Percentiles rank a stretch among this genome's conserved stretches.
phyloP scores from a whole-genome alignment of 345 rosid genomes.

The Garcia nutans region DNA sequence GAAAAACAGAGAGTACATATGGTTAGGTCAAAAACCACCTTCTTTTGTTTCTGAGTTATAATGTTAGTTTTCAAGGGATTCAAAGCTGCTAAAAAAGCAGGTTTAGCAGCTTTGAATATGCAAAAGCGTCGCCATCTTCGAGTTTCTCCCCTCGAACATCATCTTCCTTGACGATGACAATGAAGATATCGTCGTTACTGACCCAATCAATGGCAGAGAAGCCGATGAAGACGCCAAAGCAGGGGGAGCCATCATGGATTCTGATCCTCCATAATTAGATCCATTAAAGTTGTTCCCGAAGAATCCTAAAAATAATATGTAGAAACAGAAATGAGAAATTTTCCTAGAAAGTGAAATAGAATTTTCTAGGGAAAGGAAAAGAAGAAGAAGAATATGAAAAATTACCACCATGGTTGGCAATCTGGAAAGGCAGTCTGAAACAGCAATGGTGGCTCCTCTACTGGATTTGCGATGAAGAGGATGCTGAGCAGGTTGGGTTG shows the following conservation, averaged over 20 bases:
- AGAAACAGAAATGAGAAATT: not conserved
- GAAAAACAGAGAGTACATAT: not conserved
- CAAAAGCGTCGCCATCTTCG: slow-evolving; percentile 76
- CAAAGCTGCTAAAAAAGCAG: too few species aligned
- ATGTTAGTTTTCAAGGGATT: slow-evolving; percentile 61
- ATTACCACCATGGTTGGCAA: too few species aligned
- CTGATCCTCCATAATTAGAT: slow-evolving; percentile 90
- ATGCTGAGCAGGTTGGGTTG: too few species aligned
- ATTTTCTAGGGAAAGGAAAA: too few species aligned
- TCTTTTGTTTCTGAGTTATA: slow-evolving; percentile 70
- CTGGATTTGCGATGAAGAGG: too few species aligned
- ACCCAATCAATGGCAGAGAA: slow-evolving; percentile 19
- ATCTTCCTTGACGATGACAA: slow-evolving; percentile 28
- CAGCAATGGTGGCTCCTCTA: too few species aligned
- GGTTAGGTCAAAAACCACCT: slow-evolving; percentile 37
- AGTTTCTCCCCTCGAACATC: slow-evolving; percentile 68
- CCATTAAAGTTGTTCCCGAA: slow-evolving; percentile 92
- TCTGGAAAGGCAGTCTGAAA: too few species aligned
- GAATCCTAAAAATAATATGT: slow-evolving; percentile 53
- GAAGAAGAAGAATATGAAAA: too few species aligned
- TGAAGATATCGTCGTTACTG: slow-evolving; percentile 23
- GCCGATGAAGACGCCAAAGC: slow-evolving; percentile 38
- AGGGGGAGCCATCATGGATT: slow-evolving; percentile 40
- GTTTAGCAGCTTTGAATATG: slow-evolving; percentile 95
- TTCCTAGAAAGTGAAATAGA: too few species aligned